These are phyloP conservation scores for Phytophthora cryptogea DNA, from an alignment of 352 stramenopile genomes.

Conservation along the genomic window DNA sequence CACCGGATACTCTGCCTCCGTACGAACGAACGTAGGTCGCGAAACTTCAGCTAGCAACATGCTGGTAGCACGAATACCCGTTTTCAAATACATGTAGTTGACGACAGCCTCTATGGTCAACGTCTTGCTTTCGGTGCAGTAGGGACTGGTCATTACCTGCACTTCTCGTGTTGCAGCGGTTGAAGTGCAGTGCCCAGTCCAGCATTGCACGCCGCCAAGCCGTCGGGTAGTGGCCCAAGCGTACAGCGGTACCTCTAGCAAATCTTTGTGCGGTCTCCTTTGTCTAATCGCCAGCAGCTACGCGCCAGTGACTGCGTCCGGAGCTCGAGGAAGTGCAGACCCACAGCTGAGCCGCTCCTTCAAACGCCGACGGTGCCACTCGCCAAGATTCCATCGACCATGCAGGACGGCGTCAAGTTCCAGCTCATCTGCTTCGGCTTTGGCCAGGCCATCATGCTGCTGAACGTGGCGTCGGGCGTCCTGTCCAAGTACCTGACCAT, in stretches of 20 bases:
- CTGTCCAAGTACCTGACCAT: conserved; percentile 65
- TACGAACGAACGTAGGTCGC: conserved; percentile 17
- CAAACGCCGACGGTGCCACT: conserved; percentile 14
- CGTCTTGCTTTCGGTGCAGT: neutral
- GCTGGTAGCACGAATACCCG: neutral
- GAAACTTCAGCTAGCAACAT: neutral
- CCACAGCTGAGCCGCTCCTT: conserved; percentile 3
- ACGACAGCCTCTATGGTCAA: neutral
- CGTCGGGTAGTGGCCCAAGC: neutral
- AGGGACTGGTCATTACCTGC: too few relatives aligned
- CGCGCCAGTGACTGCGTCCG: conserved; percentile 10
- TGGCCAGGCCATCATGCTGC: conserved; percentile 70
- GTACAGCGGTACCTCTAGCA: conserved; percentile 1
- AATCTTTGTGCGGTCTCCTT: conserved; percentile 25
- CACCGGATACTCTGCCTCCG: conserved; percentile 35
- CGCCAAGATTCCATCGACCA: conserved; percentile 12
- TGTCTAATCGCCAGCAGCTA: conserved; percentile 23
- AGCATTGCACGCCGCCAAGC: neutral
- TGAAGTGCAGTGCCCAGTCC: conserved; percentile 2
- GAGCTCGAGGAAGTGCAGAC: neutral
- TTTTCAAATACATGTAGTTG: neutral
- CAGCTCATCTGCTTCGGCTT: conserved; percentile 68
- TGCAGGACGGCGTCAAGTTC: conserved; percentile 38
- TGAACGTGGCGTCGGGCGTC: conserved; percentile 59
- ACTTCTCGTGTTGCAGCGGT: too few relatives aligned